Conservation (phyloP, 2,329 filamentous ascomycete genomes). For the Thelonectria rubi region DNA sequence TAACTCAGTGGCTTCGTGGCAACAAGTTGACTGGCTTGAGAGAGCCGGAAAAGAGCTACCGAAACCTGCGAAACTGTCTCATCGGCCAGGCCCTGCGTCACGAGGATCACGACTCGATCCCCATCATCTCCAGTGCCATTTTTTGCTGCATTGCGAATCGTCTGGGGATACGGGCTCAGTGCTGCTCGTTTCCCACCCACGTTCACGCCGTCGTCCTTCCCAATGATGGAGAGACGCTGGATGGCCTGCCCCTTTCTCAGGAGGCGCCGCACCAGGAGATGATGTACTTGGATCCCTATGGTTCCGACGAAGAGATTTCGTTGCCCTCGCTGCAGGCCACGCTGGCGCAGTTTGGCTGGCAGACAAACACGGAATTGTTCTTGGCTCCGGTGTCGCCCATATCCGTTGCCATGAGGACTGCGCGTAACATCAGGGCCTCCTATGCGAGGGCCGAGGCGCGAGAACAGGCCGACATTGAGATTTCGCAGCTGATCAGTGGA, state of each 20-base stretch:
- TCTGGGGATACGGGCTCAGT: slow-evolving; percentile 78
- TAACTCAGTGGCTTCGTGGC: slow-evolving; percentile 75
- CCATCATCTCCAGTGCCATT: slow-evolving; percentile 86
- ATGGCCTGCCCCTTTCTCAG: slow-evolving; percentile 54
- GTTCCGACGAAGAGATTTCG: slow-evolving; percentile 72
- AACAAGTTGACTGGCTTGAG: slow-evolving; percentile 76
- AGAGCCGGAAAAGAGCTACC: slow-evolving; percentile 73
- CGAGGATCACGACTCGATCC: slow-evolving; percentile 79
- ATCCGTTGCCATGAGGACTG: slow-evolving; percentile 76
- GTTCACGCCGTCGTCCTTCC: slow-evolving; percentile 82
- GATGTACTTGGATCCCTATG: slow-evolving; percentile 89
- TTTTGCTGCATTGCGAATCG: slow-evolving; percentile 82
- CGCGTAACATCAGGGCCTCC: slow-evolving; percentile 81
- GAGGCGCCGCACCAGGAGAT: slow-evolving; percentile 51
- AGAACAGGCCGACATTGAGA: slow-evolving; percentile 39
- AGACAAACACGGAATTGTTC: slow-evolving; percentile 57
- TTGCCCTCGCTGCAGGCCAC: slow-evolving; percentile 65
- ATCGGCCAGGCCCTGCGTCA: slow-evolving; percentile 83
- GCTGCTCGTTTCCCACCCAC: slow-evolving; percentile 84
- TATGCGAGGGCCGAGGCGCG: slow-evolving; percentile 51
- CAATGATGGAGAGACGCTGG: slow-evolving; percentile 66
- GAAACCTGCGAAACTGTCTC: slow-evolving; percentile 85
- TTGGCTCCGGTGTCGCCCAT: slow-evolving; percentile 71
- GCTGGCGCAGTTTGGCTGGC: slow-evolving; percentile 61
- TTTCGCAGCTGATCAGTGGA: slow-evolving; percentile 49